Evolutionary conservation across 1,139 yeast genomes (phyloP), one percentile per base, ranked within the genome.

Genomic region (Taphrina deformans): DNA sequence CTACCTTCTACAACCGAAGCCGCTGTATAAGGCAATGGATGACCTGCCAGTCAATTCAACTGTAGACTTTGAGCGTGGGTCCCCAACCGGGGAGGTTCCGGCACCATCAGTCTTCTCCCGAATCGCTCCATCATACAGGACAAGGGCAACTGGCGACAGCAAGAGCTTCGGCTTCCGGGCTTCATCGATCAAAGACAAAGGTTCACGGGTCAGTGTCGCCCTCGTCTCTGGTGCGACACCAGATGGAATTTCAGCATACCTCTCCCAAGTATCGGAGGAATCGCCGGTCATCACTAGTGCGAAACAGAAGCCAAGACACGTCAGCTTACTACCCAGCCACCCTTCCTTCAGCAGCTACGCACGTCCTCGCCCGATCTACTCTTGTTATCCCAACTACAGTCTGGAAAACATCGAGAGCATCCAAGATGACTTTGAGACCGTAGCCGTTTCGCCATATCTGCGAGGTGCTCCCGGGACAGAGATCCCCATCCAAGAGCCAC

Each of bases 211-310:
- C 16, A 48, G 35, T 27, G 53, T 48, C 2, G 26, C 53, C 6
- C 53, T 48, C 23, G 53, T 24, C 6, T 48, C 53, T 7, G 53
- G 53, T 1, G 53, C 53, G 14, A 48, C 53, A n/a, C 18, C 53
- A 1, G 35, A 16, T 3, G 53, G 53, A 2, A 48, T 48, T 16
- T 24, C 53, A 10, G 53, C 33, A 29, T 48, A 48, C 16, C 53
- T 48, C 10, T 26, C 53, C 2, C 53, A 48, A 4, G 53, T 48
- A 2, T 48, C 53, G 12, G 33, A 16, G 23, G 21, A 24, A 2
- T 16, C 35, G 5, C 35, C 33, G 1, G 33, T 48, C 35, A n/a
- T 23, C 27, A 44, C 48, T 5, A 44, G 48, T 44, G 23, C 53
- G 18, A 12, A 9, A 7, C 35, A 26, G 35, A 48, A 48, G 27